Conservation (phyloP, 768 basidiomycete species). For the Phanerochaete sordida region DNA sequence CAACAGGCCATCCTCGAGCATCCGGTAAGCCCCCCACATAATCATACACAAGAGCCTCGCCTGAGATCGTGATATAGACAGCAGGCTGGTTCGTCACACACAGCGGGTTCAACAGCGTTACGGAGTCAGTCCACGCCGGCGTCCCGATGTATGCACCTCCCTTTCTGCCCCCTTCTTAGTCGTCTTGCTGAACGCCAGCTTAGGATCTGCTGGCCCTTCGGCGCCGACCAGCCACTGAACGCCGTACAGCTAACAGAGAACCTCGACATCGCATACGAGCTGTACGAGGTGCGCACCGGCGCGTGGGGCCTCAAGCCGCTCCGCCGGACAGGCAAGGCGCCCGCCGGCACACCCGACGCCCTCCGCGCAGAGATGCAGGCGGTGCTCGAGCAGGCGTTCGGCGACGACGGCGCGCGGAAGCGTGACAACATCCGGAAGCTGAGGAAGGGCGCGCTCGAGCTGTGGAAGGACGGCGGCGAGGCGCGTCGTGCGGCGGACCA, state of each 20-base stretch:
- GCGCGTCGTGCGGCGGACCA: background rate
- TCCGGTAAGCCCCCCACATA: constrained; percentile 14
- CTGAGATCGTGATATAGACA: constrained; percentile 2
- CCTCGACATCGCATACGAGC: constrained; percentile 17
- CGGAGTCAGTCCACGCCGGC: constrained; percentile 20
- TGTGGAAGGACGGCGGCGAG: constrained; percentile 1
- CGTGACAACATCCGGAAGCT: constrained; percentile 14
- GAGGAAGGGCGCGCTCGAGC: background rate
- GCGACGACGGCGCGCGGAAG: constrained; percentile 18
- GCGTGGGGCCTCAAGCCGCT: constrained; percentile 10
- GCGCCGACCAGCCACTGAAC: constrained; percentile 22
- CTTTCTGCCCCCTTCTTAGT: background rate
- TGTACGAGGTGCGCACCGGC: constrained; percentile 19
- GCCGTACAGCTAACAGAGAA: constrained; percentile 14
- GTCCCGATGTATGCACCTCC: constrained; percentile 18
- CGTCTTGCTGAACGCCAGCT: too few relatives aligned
- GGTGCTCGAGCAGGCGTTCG: constrained; percentile 14
- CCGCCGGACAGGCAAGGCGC: constrained; percentile 14
- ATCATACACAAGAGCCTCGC: too few relatives aligned
- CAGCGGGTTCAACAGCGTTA: constrained; percentile 22
- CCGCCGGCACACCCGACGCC: constrained; percentile 18
- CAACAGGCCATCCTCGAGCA: constrained; percentile 24
- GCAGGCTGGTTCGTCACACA: constrained; percentile 25
- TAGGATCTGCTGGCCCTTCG: constrained; percentile 26
- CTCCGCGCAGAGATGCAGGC: constrained; percentile 12